phyloP scores from a whole-genome alignment of 2,329 filamentous ascomycete genomes.

The Apiospora arundinis region DNA sequence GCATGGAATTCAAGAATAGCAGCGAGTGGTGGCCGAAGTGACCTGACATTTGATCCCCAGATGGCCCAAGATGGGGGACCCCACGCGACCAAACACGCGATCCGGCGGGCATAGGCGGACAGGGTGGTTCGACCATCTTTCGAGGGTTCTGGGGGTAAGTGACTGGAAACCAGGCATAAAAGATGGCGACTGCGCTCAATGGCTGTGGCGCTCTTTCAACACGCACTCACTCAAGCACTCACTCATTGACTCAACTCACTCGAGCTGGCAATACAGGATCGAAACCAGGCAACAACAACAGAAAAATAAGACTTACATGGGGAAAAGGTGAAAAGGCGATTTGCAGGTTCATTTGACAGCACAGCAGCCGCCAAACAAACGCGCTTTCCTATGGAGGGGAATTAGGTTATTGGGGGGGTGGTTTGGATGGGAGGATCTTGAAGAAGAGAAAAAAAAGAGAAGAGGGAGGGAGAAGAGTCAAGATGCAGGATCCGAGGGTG shows the following conservation, averaged over 20 bases:
- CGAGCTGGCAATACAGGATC: background rate
- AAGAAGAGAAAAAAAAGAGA: constrained; percentile 24
- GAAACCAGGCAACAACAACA: background rate
- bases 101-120: background rate
- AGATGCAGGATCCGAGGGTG: background rate
- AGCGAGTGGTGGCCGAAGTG: background rate
- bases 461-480: background rate
- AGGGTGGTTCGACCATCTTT: constrained; percentile 13
- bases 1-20: background rate
- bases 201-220: background rate
- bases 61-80: constrained; percentile 2
- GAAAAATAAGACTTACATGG: constrained; percentile 61
- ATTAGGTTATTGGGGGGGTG: constrained; percentile 10
- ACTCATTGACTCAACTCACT: background rate
- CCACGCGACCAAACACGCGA: constrained; percentile 15
- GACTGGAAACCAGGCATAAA: constrained; percentile 21
- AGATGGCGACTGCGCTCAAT: background rate
- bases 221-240: too few relatives aligned
- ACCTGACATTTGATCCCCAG: background rate
- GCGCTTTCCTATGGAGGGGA: constrained; percentile 57
- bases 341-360: constrained; percentile 99
- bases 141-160: background rate
- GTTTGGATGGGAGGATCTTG: constrained; percentile 36
- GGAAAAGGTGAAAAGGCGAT: constrained; percentile 60
- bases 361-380: constrained; percentile 84